Evolutionary conservation across 331 rosid genomes (phyloP).

Genomic region (Rhamnella rubrinervis): DNA sequence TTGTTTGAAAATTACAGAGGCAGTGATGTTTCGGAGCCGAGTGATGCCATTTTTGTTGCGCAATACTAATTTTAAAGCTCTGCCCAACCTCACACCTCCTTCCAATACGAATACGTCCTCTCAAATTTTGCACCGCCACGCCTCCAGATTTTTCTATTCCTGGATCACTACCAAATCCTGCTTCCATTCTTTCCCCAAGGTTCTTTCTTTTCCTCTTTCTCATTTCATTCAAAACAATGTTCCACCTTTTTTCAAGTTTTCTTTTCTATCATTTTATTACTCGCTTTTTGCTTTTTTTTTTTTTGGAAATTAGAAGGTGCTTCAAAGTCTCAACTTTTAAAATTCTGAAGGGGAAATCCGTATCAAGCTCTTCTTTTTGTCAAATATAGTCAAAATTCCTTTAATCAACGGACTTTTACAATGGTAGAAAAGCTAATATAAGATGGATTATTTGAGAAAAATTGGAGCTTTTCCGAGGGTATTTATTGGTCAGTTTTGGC

Average conservation of each 20-base stretch:
- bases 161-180: constrained; percentile 16
- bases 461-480: too few relatives aligned
- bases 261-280: too few relatives aligned
- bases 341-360: not conserved
- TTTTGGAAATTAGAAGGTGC: not conserved
- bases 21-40: constrained; percentile 30
- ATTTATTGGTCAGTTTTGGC: too few relatives aligned
- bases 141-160: constrained; percentile 9
- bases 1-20: not conserved
- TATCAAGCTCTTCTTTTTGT: not conserved
- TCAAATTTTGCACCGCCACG: not conserved
- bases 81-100: constrained; percentile 8
- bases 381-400: not conserved
- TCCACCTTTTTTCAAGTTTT: too few relatives aligned
- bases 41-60: constrained; percentile 19
- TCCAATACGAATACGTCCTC: not conserved
- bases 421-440: too few relatives aligned
- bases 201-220: not conserved
- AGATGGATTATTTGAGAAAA: too few relatives aligned
- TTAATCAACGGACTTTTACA: too few relatives aligned
- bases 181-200: constrained; percentile 18
- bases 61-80: constrained; percentile 23
- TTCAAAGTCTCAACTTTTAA: not conserved
- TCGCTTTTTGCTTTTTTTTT: too few relatives aligned
- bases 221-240: too few relatives aligned